These are phyloP conservation scores for Lyophyllum decastes DNA, from an alignment of 768 basidiomycete species.

Conservation along the genomic window DNA sequence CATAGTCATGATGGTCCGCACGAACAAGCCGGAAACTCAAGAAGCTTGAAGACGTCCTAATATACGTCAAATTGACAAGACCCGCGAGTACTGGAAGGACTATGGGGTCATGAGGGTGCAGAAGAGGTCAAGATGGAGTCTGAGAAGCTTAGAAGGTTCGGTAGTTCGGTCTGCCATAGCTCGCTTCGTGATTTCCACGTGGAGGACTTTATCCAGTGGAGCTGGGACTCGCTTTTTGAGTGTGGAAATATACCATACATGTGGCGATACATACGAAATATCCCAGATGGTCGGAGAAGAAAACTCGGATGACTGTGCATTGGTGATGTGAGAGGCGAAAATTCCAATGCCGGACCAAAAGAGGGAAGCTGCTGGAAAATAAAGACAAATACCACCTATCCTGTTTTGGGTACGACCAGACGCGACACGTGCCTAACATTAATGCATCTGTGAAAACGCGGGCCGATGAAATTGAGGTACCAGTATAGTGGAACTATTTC, in stretches of 20 bases:
- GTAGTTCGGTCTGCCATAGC: background rate
- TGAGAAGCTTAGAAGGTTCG: conserved; percentile 10
- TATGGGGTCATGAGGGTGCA: conserved; percentile 9
- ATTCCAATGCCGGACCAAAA: background rate
- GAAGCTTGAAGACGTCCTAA: background rate
- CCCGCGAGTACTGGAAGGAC: background rate
- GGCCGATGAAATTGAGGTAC: no score
- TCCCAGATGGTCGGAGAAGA: background rate
- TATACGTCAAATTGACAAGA: conserved; percentile 3
- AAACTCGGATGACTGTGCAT: background rate
- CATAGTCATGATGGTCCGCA: conserved; percentile 10
- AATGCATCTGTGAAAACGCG: no score
- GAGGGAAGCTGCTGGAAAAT: background rate
- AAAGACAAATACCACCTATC: background rate
- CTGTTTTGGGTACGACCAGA: no score
- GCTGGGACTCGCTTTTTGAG: background rate
- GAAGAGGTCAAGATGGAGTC: conserved; percentile 7
- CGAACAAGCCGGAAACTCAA: background rate
- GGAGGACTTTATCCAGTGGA: background rate
- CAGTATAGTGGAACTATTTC: no score
- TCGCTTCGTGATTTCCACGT: background rate
- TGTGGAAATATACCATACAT: background rate
- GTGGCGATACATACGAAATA: background rate
- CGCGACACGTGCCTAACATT: no score
- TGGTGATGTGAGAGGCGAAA: background rate